phyloP scores from a whole-genome alignment of 148 eudicot species.

The Rhododendron griersonianum region DNA sequence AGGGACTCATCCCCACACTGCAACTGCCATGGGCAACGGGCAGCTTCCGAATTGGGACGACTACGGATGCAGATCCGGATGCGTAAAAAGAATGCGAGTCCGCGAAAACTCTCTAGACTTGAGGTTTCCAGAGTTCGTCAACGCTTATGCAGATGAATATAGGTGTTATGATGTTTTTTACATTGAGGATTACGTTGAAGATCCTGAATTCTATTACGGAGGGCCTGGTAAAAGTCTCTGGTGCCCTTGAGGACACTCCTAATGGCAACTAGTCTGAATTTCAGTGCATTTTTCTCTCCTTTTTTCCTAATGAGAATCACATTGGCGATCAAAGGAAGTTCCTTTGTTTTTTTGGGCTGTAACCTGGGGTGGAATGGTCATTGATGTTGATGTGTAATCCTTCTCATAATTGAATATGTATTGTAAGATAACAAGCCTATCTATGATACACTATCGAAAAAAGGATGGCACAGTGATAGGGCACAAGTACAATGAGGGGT shows the following conservation, averaged over 20 bases:
- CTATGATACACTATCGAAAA: neutral
- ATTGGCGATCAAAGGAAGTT: neutral
- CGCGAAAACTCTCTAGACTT: conserved; percentile 17
- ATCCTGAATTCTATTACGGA: conserved; percentile 63
- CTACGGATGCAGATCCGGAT: conserved; percentile 17
- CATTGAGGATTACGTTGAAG: conserved; percentile 34
- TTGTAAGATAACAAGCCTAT: neutral
- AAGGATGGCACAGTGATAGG: neutral
- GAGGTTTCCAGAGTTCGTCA: conserved; percentile 38
- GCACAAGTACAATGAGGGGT: neutral
- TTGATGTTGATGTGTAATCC: neutral
- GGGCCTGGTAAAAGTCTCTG: conserved; percentile 47
- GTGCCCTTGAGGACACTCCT: conserved; percentile 29
- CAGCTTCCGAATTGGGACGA: conserved; percentile 2
- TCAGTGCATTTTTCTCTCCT: neutral
- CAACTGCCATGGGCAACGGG: conserved; percentile 60
- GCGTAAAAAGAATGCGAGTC: conserved; percentile 35
- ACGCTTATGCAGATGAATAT: conserved; percentile 31
- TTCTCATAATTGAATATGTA: neutral
- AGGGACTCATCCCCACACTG: conserved; percentile 45
- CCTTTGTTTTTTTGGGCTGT: neutral
- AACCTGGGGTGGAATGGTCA: neutral
- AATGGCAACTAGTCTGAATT: neutral
- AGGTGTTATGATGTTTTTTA: conserved; percentile 33
- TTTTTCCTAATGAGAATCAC: neutral